These are phyloP conservation scores for Penstemon barbatus DNA, from an alignment of 257 asterid genomes.

Conservation along the genomic window DNA sequence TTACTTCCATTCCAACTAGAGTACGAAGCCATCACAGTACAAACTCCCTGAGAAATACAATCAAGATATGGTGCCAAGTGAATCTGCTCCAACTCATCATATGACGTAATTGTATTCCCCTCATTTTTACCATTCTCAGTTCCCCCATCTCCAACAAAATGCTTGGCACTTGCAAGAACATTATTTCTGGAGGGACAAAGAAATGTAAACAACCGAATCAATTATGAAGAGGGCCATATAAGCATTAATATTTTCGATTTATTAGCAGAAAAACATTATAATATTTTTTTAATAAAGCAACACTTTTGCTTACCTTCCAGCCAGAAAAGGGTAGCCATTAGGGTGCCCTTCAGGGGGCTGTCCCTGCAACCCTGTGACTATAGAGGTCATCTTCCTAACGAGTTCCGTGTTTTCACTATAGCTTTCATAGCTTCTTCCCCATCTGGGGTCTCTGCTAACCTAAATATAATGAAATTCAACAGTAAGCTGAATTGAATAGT, in stretches of 20 bases:
- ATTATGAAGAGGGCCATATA: conserved; percentile 11
- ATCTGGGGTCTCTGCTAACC: conserved; percentile 93
- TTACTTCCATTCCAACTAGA: conserved; percentile 78
- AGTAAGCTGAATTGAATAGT: conserved; percentile 21
- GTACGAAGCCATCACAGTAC: conserved; percentile 94
- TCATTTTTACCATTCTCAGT: conserved; percentile 83
- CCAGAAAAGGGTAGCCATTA: conserved; percentile 85
- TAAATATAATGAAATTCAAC: conserved; percentile 33
- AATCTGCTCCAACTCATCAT: conserved; percentile 71
- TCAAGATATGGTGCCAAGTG: conserved; percentile 89
- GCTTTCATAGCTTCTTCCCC: conserved; percentile 97
- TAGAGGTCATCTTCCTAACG: conserved; percentile 72
- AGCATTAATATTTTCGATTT: conserved; percentile 8
- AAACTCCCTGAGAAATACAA: conserved; percentile 84
- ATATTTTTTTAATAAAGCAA: not conserved
- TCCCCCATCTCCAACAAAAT: conserved; percentile 93
- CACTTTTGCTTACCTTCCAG: conserved; percentile 61
- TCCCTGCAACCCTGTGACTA: conserved; percentile 91
- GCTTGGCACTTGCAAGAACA: conserved; percentile 89
- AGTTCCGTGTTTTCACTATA: conserved; percentile 84
- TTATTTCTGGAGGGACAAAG: conserved; percentile 55
- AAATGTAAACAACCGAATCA: conserved; percentile 20
- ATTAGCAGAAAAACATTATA: conserved; percentile 20
- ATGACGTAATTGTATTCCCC: conserved; percentile 70
- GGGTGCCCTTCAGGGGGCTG: conserved; percentile 88